Evolutionary conservation across 2,329 filamentous ascomycete genomes (phyloP).

Genomic region (Colletotrichum salicis): DNA sequence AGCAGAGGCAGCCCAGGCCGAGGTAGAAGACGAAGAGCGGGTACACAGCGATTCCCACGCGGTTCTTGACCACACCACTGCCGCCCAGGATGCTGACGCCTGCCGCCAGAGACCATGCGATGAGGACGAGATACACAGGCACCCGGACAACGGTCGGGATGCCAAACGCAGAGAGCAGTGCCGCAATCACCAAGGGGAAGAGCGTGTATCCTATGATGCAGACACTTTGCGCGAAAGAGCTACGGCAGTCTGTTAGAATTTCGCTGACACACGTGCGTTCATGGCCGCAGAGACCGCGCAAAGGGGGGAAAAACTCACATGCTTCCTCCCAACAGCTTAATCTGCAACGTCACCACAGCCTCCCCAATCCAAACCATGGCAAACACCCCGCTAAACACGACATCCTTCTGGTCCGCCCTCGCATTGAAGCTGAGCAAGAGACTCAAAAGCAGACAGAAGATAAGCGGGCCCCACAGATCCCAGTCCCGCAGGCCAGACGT

Average conservation of each 20-base stretch:
- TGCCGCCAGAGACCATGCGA: conserved; percentile 93
- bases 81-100: conserved; percentile 96
- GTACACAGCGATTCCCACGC: conserved; percentile 93
- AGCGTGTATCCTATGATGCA: conserved; percentile 99
- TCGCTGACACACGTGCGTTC: background rate
- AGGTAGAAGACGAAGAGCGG: conserved; percentile 96
- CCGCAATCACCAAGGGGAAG: conserved; percentile 94
- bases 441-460: conserved; percentile 91
- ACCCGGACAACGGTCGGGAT: conserved; percentile 85
- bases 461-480: conserved; percentile 97
- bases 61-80: conserved; percentile 93
- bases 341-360: conserved; percentile 96
- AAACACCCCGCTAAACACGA: conserved; percentile 96
- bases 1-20: conserved; percentile 92
- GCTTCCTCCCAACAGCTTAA: conserved; percentile 94
- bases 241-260: conserved; percentile 50
- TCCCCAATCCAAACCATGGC: conserved; percentile 97
- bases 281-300: background rate
- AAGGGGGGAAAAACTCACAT: conserved; percentile 73
- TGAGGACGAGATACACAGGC: conserved; percentile 88
- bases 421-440: conserved; percentile 88
- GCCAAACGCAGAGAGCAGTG: conserved; percentile 84
- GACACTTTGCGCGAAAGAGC: conserved; percentile 96
- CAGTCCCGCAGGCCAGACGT: conserved; percentile 92
- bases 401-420: conserved; percentile 80